These are phyloP conservation scores for Boletus rubescentipes DNA, from an alignment of 768 basidiomycete species.

Conservation along the genomic window DNA sequence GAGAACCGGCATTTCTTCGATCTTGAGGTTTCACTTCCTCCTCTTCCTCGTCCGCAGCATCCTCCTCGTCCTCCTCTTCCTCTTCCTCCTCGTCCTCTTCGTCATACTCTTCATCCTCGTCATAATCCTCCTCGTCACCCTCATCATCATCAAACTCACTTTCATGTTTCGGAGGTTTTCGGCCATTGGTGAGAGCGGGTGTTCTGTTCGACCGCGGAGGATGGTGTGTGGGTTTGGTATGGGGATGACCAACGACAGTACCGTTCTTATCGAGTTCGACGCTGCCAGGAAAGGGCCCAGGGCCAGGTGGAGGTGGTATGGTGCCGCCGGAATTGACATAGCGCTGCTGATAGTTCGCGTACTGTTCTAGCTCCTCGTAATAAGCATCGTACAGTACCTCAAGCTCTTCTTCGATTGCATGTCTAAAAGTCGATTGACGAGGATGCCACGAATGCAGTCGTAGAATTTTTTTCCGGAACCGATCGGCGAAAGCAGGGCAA, in stretches of 20 bases:
- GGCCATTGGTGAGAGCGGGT: constrained; percentile 35
- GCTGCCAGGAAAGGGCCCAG: constrained; percentile 97
- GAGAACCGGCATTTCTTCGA: constrained; percentile 34
- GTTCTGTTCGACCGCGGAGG: constrained; percentile 38
- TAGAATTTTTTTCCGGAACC: constrained; percentile 16
- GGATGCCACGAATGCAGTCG: constrained; percentile 5
- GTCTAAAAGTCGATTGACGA: constrained; percentile 45
- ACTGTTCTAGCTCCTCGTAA: constrained; percentile 99
- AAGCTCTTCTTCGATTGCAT: constrained; percentile 99
- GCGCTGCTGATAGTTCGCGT: constrained; percentile 97
- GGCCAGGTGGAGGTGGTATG: constrained; percentile 89
- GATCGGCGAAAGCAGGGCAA: constrained; percentile 17
- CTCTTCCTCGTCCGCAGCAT: constrained; percentile 61
- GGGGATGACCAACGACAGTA: constrained; percentile 48
- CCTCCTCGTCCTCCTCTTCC: constrained; percentile 70
- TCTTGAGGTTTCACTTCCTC: constrained; percentile 47
- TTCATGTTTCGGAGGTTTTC: constrained; percentile 52
- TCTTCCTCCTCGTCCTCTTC: constrained; percentile 69
- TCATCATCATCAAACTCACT: constrained; percentile 69
- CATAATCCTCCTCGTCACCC: constrained; percentile 52
- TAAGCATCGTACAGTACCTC: constrained; percentile 99
- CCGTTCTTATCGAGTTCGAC: constrained; percentile 96
- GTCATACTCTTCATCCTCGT: constrained; percentile 57
- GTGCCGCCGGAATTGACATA: constrained; percentile 89
- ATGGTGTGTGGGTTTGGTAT: constrained; percentile 36